Evolutionary conservation across 2,329 filamentous ascomycete species (phyloP), one percentile per base, ranked within the genome.

Genomic region (Aspergillus novofumigatus): DNA sequence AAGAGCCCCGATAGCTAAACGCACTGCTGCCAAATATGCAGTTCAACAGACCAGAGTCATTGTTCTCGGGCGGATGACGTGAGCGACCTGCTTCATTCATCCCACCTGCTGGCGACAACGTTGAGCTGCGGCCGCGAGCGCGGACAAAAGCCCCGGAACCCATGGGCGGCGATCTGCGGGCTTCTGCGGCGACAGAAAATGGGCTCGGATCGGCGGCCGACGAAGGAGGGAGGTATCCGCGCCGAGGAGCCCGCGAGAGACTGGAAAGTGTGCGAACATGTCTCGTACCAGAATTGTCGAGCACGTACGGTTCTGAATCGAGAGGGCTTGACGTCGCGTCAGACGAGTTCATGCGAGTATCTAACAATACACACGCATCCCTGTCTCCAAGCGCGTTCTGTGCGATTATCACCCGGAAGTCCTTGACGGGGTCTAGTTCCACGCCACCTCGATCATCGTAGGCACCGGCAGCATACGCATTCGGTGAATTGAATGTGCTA

Each of bases 1-100:
- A 83, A 8, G 82, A 80, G n/a, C 81, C 81, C 44, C 80, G 75
- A 64, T 84, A 84, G 59, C 78, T 81, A 66, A 84, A 81, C 42
- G 80, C 79, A 53, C 80, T 80, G 59, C 82, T 83, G 28, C 83
- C 83, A 66, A 86, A 86, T 67, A 85, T 85, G 68, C 83, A 85
- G 59, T 84, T 83, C 56, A 86, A 63, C 69, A 69, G 73, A 66
- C 71, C 80, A 65, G 68, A 78, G 72, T 84, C 82, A 49, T 80
- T 80, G 10, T 78, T 77, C 62, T 84, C 81, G 32, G 75, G 65
- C 41, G 73, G 65, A 55, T 69, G 64, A 20, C 75, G 73, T 26
- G 69, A 72, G 55, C 69, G 70, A n/a, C 72, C 69, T 52, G 63
- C 62, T 51, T 73, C 76, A 56, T 68, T 63, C 58, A 65, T 63